Evolutionary conservation across 2,329 filamentous ascomycete species (phyloP).

Genomic region (Juglanconis sp.): DNA sequence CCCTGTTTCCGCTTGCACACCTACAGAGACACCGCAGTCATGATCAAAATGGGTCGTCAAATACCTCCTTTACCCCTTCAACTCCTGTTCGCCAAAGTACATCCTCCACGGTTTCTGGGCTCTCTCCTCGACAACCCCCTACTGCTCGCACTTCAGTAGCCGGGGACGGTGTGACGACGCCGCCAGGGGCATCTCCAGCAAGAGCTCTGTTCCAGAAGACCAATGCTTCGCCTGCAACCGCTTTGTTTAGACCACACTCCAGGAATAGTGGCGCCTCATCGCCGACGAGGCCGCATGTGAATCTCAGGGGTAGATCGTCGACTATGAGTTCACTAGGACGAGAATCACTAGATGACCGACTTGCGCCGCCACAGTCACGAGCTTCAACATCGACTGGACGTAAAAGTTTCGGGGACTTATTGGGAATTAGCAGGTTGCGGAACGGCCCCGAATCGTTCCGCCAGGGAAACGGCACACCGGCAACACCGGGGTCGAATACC

Average conservation of each 20-base stretch:
- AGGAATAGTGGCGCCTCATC: conserved; percentile 64
- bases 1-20: conserved; percentile 81
- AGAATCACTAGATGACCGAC: conserved; percentile 67
- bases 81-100: conserved; percentile 24
- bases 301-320: conserved; percentile 75
- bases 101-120: conserved; percentile 12
- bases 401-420: conserved; percentile 88
- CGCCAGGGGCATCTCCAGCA: conserved; percentile 33
- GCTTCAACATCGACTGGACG: conserved; percentile 87
- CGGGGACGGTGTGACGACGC: conserved; percentile 27
- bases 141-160: conserved; percentile 26
- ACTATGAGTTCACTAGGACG: conserved; percentile 82
- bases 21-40: conserved; percentile 70
- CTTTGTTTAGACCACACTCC: conserved; percentile 47
- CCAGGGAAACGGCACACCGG: conserved; percentile 65
- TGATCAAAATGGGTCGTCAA: conserved; percentile 33
- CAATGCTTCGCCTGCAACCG: conserved; percentile 44
- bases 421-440: conserved; percentile 73
- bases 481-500: conserved; percentile 64
- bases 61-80: conserved; percentile 43
- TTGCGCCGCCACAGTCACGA: conserved; percentile 64
- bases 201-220: conserved; percentile 29
- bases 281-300: conserved; percentile 56
- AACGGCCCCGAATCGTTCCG: conserved; percentile 75
- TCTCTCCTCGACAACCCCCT: conserved; percentile 8